Base-by-base conservation (phyloP, 768 basidiomycete genomes). In the Leucosporidium yakuticum region DNA sequence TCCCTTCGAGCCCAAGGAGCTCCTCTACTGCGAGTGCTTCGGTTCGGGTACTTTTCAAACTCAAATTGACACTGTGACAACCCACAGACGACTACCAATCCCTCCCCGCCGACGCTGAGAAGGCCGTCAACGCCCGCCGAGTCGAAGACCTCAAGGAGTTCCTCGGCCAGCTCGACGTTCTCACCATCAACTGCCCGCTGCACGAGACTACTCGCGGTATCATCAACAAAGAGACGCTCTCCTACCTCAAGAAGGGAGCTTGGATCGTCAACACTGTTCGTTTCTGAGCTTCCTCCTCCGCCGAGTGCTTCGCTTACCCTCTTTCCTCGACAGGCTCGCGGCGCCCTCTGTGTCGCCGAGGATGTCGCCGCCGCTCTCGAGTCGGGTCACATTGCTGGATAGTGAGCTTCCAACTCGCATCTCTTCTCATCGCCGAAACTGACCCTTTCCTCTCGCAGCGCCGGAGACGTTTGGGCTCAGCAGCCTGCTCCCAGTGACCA, bases 241-340 rank as follows among this genome's bases (percentile, higher is more conserved):
- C 84, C 78, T 88, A 90, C 80, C 88, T 94, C 84, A 95, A 95
- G 84, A 87, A 88, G 78, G 91, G 90, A 59, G 85, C 91, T 21
- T 92, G 88, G 88, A 85, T 94, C 75, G 87, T 95, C 76, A 95
- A 95, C 84, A 76, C 76, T 6, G 73, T 71, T 53, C 62, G 68
- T 21, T 44, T 36, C n/a, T 53, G 36, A 47, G 49, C 47, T 27
- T n/a, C 5, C 31, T 29, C 4, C 31, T 39, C 31, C 25, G 3
- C 31, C n/a, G 23, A 15, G n/a, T 34, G 4, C 36, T 25, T n/a
- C 32, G 54, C 20, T 29, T 51, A 54, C 20, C 19, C 49, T 48
- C 39, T 44, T 49, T 4, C 32, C 23, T 47, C 36, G 17, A n/a
- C 49, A 63, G 39, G 90, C 90, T 61, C 89, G 91, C 73, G 92